phyloP scores from a whole-genome alignment of 2,329 filamentous ascomycete species.

The Clarireedia homoeocarpa region DNA sequence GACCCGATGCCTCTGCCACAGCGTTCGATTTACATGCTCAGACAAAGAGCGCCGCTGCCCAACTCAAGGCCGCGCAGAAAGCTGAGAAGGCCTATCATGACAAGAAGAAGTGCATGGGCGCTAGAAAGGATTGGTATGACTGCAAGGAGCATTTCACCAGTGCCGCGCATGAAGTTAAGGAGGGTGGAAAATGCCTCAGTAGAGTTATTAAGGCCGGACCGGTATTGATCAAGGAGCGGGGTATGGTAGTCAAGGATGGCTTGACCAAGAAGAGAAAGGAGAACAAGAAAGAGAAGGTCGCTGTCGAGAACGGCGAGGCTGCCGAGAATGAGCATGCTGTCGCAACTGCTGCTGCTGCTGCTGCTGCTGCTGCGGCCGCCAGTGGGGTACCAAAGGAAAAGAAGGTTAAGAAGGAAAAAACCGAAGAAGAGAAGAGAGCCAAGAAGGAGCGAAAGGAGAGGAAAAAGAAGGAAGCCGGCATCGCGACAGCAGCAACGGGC shows the following conservation, averaged over 20 bases:
- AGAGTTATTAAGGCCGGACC: constrained; percentile 1
- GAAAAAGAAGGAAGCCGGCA: background rate
- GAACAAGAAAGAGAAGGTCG: background rate
- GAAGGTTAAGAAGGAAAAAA: background rate
- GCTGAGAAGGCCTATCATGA: background rate
- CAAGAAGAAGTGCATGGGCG: constrained; percentile 2
- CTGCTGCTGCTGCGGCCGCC: background rate
- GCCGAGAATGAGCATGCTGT: background rate
- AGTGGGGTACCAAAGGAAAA: background rate
- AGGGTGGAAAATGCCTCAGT: constrained; percentile 4
- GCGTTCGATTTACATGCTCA: background rate
- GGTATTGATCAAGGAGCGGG: background rate
- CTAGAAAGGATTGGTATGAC: constrained; percentile 3
- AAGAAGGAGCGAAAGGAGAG: constrained; percentile 2
- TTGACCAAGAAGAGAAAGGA: background rate
- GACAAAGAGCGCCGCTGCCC: background rate
- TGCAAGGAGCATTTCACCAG: background rate
- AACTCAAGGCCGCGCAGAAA: background rate
- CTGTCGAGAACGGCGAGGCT: background rate
- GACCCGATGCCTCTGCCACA: background rate
- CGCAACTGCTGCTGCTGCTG: background rate
- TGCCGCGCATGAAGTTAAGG: background rate
- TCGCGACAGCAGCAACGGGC: background rate
- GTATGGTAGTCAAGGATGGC: background rate
- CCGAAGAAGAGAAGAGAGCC: background rate